Percentiles rank a stretch among this genome's conserved stretches.
phyloP scores from a whole-genome alignment of 768 basidiomycete genomes.

The Candolleomyces eurysporus region DNA sequence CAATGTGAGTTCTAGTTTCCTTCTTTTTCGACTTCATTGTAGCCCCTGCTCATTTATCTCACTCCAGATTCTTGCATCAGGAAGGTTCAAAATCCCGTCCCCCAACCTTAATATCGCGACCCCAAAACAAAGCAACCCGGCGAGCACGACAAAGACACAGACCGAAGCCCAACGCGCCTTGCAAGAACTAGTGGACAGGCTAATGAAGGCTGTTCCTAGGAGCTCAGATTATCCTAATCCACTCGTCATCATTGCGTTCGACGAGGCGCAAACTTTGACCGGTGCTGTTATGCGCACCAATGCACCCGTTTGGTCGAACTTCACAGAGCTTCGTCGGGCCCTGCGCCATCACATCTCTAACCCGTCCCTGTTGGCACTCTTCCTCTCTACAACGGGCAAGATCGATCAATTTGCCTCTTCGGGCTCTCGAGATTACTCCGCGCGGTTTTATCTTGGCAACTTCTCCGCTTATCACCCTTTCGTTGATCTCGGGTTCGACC shows the following conservation, averaged over 20 bases:
- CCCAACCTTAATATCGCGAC: neutral
- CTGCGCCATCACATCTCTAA: neutral
- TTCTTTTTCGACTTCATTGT: neutral
- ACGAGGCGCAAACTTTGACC: neutral
- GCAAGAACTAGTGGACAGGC: neutral
- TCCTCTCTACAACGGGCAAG: neutral
- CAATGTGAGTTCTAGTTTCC: neutral
- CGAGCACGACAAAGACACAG: no score
- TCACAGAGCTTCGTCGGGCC: neutral
- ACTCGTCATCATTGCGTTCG: neutral
- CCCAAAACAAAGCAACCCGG: no score
- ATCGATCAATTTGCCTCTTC: neutral
- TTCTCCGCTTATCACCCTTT: neutral
- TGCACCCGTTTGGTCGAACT: neutral
- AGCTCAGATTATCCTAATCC: neutral
- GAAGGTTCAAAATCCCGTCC: neutral
- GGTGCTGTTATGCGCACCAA: neutral
- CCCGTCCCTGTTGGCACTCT: neutral
- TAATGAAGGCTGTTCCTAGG: neutral
- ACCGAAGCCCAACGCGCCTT: neutral
- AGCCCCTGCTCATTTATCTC: neutral
- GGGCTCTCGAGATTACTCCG: neutral
- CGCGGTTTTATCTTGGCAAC: neutral
- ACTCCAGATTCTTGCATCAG: neutral
- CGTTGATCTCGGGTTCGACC: no score